Conservation (phyloP, 1,284 basidiomycete species). For the Cryptococcus amylolentus region DNA sequence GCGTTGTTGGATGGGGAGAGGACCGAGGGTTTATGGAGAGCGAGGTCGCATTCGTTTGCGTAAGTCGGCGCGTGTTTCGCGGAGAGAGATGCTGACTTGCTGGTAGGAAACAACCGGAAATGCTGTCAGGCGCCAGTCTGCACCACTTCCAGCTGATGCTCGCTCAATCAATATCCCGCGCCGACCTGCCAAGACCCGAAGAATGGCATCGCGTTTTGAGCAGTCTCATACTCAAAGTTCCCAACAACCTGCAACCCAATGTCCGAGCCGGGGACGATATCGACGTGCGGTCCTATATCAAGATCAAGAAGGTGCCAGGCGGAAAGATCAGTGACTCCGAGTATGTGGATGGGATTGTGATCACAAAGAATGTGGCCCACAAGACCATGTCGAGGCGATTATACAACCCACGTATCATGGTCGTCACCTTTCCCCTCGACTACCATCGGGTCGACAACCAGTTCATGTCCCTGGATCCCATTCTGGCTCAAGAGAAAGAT, state of each 20-base stretch:
- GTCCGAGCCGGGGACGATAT: conserved; percentile 67
- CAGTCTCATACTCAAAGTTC: conserved; percentile 55
- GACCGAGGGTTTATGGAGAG: conserved; percentile 44
- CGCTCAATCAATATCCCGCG: conserved; percentile 64
- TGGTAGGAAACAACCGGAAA: conserved; percentile 52
- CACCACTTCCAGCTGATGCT: conserved; percentile 83
- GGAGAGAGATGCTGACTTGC: conserved; percentile 30
- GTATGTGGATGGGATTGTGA: conserved; percentile 94
- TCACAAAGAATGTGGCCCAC: conserved; percentile 96
- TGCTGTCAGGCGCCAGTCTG: conserved; percentile 79
- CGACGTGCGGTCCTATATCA: conserved; percentile 92
- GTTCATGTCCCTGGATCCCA: conserved; percentile 88
- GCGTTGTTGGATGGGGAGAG: conserved; percentile 43
- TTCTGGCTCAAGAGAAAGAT: conserved; percentile 90
- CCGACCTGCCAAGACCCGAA: conserved; percentile 66
- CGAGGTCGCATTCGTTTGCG: conserved; percentile 42
- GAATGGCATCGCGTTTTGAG: conserved; percentile 84
- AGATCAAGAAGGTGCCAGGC: conserved; percentile 98
- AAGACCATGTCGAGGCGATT: conserved; percentile 61
- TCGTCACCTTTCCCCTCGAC: conserved; percentile 92
- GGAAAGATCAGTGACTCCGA: conserved; percentile 88
- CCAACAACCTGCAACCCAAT: conserved; percentile 47
- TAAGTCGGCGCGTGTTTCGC: conserved; percentile 9
- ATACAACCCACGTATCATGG: conserved; percentile 78
- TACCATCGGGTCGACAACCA: conserved; percentile 92